Evolutionary conservation across 2,329 filamentous ascomycete species (phyloP), one percentile per base, ranked within the genome.

Genomic region (Pseudocercospora eumusae): DNA sequence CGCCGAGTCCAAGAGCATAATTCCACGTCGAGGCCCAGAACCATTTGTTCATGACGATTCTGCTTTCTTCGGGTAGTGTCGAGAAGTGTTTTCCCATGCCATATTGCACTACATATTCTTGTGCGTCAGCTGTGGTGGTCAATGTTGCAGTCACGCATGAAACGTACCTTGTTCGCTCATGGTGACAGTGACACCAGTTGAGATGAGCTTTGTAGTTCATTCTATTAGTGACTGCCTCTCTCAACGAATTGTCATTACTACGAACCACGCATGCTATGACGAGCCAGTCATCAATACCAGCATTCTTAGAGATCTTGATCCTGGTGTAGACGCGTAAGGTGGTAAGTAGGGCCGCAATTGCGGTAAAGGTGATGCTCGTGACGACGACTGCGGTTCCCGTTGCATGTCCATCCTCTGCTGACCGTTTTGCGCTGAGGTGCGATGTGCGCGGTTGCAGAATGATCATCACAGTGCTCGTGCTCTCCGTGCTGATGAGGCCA

Each of bases 11-110:
- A 15, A 61, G 52, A 27, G 62, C 59, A 58, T 68, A 68, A 27
- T 57, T 50, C 60, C 61, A 64, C 10, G 63, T 31, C 2, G 60
- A 63, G 10, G 57, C 62, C 65, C 65, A 68, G 60, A 67, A 64
- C 65, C 64, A 64, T 31, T 44, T 56, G 11, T 57, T 53, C 18
- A 59, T 56, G 49, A 55, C 52, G 1, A 63, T 20, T 25, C 52
- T 50, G 10, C 64, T 60, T 25, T 61, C 31, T 1, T 21, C 13
- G 2, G 55, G 59, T 18, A 68, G 55, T 1, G 47, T 59, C 1
- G 20, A 31, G 18, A 59, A 60, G 47, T 68, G 66, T 7, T 54
- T 54, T 21, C 66, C 65, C 57, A 67, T 64, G 10, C 66, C 66
- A 50, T 66, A 62, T 49, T 60, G 50, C 20, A 68, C 66, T 68